Conservation (phyloP, 2,329 filamentous ascomycete species). For the Plectosphaerella cucumerina region DNA sequence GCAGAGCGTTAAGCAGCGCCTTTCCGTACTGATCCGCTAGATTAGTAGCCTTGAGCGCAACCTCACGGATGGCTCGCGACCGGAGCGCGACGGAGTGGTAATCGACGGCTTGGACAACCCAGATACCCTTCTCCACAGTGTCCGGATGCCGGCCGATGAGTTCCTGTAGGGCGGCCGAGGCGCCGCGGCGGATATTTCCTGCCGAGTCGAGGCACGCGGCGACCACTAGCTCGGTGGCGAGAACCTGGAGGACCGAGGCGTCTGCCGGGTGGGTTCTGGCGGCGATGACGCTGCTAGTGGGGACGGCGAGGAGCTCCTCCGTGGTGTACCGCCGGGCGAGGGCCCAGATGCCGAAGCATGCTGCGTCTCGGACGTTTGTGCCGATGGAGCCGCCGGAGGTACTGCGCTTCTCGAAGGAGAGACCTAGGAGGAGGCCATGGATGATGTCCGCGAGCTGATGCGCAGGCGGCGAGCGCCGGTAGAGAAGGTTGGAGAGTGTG, state of each 20-base stretch:
- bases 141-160: slow-evolving; percentile 90
- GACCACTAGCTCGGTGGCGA: slow-evolving; percentile 77
- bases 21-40: slow-evolving; percentile 66
- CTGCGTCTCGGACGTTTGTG: slow-evolving; percentile 88
- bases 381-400: slow-evolving; percentile 82
- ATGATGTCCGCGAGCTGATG: slow-evolving; percentile 69
- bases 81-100: slow-evolving; percentile 91
- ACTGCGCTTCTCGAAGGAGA: slow-evolving; percentile 85
- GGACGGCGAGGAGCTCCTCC: slow-evolving; percentile 64
- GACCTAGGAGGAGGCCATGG: slow-evolving; percentile 69
- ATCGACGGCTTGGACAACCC: slow-evolving; percentile 83
- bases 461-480: slow-evolving; percentile 74
- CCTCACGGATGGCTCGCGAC: slow-evolving; percentile 73
- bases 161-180: slow-evolving; percentile 91
- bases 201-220: slow-evolving; percentile 83
- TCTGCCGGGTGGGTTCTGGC: slow-evolving; percentile 29
- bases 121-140: slow-evolving; percentile 74
- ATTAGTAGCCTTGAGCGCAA: slow-evolving; percentile 64
- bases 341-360: slow-evolving; percentile 95
- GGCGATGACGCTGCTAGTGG: slow-evolving; percentile 39
- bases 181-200: slow-evolving; percentile 88
- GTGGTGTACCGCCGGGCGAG: slow-evolving; percentile 84
- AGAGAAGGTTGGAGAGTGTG: slow-evolving; percentile 81
- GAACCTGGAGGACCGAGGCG: slow-evolving; percentile 62
- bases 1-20: slow-evolving; percentile 64